A percentile compares a stretch with the other conserved stretches of the same genome.
Conservation (phyloP, 225 moss, liverwort and hornwort genomes). For the Polytrichum commune region DNA sequence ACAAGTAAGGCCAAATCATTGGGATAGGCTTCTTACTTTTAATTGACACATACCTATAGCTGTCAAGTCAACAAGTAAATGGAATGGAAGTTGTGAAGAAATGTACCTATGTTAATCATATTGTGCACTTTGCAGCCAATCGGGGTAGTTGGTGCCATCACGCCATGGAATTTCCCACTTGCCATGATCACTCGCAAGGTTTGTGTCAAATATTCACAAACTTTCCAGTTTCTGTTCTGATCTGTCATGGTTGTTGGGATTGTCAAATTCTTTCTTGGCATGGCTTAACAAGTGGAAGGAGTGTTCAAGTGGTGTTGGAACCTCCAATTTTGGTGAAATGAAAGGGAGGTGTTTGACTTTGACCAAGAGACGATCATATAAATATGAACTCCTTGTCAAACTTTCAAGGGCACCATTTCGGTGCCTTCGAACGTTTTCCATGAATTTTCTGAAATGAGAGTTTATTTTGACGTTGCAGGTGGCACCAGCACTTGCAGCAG, state of each 20-base stretch:
- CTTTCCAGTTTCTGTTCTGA: no score
- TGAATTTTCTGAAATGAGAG: not conserved
- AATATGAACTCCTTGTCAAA: no score
- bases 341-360: no score
- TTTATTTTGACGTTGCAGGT: constrained; percentile 49
- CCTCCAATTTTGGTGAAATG: no score
- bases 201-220: constrained; percentile 2
- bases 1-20: constrained; percentile 54
- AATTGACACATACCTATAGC: not conserved
- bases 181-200: constrained; percentile 99
- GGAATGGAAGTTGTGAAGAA: not conserved
- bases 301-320: no score
- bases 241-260: no score
- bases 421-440: no score
- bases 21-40: not conserved
- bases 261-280: no score
- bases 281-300: no score
- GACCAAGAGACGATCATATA: no score
- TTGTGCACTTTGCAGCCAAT: constrained; percentile 65
- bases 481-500: constrained; percentile 97
- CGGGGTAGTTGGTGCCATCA: constrained; percentile 95
- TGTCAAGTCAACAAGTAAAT: not conserved
- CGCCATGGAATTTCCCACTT: constrained; percentile 98
- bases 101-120: not conserved
- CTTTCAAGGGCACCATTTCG: no score